Conservation (phyloP, 495 filamentous ascomycete species). For the Copromyces sp. region DNA sequence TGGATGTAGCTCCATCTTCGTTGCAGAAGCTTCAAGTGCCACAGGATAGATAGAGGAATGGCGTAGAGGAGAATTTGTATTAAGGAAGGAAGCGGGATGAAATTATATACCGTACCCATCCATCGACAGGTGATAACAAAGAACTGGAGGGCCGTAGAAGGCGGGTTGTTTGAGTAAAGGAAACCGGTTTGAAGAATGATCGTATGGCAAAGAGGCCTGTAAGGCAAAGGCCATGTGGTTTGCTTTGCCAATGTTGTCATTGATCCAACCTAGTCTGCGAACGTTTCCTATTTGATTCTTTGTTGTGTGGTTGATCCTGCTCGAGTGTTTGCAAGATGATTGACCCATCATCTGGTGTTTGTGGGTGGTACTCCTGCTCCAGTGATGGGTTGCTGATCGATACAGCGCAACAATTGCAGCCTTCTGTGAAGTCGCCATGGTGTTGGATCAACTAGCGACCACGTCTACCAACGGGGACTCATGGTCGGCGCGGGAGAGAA, state of each 20-base stretch:
- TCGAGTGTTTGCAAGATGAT: not conserved
- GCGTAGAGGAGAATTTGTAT: not conserved
- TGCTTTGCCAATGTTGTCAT: not conserved
- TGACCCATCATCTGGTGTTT: not conserved
- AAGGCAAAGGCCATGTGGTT: not conserved
- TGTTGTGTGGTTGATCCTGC: not conserved
- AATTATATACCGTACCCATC: not conserved
- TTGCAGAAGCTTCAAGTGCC: not conserved
- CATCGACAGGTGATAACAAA: no score
- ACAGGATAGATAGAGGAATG: not conserved
- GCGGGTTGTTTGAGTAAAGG: not conserved
- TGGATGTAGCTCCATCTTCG: not conserved
- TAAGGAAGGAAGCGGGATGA: no score
- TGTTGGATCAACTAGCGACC: not conserved
- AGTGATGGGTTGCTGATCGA: not conserved
- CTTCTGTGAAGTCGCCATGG: not conserved
- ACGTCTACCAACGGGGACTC: not conserved
- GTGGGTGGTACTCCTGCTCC: not conserved
- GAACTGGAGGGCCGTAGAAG: not conserved
- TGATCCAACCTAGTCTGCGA: not conserved
- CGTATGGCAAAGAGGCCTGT: not conserved
- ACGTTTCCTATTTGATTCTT: not conserved
- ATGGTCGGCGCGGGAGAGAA: not conserved
- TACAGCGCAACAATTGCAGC: not conserved
- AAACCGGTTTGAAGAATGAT: not conserved